A percentile compares a stretch with the other conserved stretches of the same genome.
These are phyloP conservation scores for Aspergillus sp. DNA, from an alignment of 2,329 filamentous ascomycete species.

Conservation along the genomic window DNA sequence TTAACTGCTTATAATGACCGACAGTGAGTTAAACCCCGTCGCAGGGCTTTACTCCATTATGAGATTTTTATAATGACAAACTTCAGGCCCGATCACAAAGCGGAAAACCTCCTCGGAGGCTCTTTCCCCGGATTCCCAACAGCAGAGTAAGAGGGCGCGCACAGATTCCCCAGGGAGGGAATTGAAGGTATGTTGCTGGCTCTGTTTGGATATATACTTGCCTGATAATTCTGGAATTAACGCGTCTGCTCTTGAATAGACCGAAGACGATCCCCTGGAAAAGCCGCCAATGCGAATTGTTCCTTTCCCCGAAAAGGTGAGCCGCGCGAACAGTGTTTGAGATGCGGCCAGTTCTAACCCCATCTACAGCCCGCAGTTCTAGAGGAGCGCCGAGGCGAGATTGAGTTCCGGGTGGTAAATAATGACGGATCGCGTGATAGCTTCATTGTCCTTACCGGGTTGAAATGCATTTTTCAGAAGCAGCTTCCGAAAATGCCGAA, in stretches of 20 bases:
- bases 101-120: slow-evolving; percentile 53
- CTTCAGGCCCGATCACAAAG: slow-evolving; percentile 35
- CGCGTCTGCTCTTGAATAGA: slow-evolving; percentile 37
- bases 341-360: slow-evolving; percentile 23
- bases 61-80: slow-evolving; percentile 10
- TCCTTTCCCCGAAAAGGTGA: slow-evolving; percentile 84
- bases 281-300: slow-evolving; percentile 64
- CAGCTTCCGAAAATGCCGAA: slow-evolving; percentile 99
- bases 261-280: slow-evolving; percentile 36
- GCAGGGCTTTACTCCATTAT: not conserved
- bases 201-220: not conserved
- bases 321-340: slow-evolving; percentile 14
- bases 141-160: slow-evolving; percentile 50
- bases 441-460: slow-evolving; percentile 87
- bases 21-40: slow-evolving; percentile 29
- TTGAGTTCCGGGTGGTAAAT: slow-evolving; percentile 97
- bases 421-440: slow-evolving; percentile 88
- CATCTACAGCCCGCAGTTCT: slow-evolving; percentile 71
- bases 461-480: slow-evolving; percentile 98
- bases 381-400: slow-evolving; percentile 90
- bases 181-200: slow-evolving; percentile 25
- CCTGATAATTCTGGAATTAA: not conserved
- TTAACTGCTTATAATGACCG: slow-evolving; percentile 25
- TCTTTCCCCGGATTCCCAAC: slow-evolving; percentile 42
- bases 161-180: slow-evolving; percentile 46